Percentiles rank a stretch among this genome's conserved stretches.
These are phyloP conservation scores for Poteriospumella lacustris DNA, from an alignment of 108 stramenopile genomes.

Conservation along the genomic window DNA sequence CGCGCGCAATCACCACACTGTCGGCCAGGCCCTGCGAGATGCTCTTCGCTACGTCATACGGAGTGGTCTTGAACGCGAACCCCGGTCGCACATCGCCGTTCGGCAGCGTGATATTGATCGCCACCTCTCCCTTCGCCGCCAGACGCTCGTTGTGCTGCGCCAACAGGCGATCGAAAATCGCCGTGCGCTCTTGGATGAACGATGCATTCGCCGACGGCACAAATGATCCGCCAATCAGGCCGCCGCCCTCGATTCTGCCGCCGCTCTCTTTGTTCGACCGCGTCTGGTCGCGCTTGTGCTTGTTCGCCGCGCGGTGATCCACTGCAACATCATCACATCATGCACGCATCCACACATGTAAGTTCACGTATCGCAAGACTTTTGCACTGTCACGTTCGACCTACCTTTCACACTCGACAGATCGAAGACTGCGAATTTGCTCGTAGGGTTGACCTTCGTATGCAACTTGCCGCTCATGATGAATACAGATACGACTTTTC, in stretches of 20 bases:
- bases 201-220: conserved; percentile 35
- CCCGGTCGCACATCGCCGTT: conserved; percentile 73
- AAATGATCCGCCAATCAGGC: conserved; percentile 37
- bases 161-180: conserved; percentile 44
- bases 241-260: conserved; percentile 31
- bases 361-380: neutral
- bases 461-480: neutral
- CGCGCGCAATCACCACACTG: conserved; percentile 69
- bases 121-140: conserved; percentile 59
- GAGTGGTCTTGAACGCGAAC: conserved; percentile 68
- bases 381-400: too few relatives aligned
- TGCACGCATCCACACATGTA: neutral
- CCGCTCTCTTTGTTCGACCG: conserved; percentile 35
- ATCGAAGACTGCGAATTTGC: conserved; percentile 4
- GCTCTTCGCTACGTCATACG: conserved; percentile 79
- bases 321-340: neutral
- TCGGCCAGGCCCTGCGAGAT: conserved; percentile 86
- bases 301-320: neutral
- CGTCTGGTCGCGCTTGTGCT: conserved; percentile 16
- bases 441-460: neutral
- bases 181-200: conserved; percentile 37
- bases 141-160: conserved; percentile 29
- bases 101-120: conserved; percentile 85
- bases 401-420: neutral
- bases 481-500: too few relatives aligned